A percentile compares a stretch with the other conserved stretches of the same genome.
These are phyloP conservation scores for Fraxinus latifolia DNA, from an alignment of 305 asterid genomes.

Conservation along the genomic window DNA sequence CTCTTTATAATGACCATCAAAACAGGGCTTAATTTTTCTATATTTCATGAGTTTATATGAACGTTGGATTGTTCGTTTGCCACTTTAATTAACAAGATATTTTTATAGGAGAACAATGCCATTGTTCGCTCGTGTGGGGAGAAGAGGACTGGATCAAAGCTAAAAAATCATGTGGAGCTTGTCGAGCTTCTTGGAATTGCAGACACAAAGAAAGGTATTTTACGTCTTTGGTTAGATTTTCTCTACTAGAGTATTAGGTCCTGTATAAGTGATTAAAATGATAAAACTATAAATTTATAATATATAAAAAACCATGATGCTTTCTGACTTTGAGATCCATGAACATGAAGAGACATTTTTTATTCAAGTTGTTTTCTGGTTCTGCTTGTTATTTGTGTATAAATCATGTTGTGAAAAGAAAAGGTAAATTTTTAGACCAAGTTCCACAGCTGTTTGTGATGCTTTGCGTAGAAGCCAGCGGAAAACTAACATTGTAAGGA, in stretches of 20 bases:
- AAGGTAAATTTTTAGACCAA: background rate
- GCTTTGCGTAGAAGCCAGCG: background rate
- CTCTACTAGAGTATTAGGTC: background rate
- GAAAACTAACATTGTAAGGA: background rate
- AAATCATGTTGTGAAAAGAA: background rate
- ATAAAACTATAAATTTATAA: background rate
- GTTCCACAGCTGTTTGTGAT: background rate
- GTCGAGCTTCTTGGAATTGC: slow-evolving; percentile 94
- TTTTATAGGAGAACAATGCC: slow-evolving; percentile 60
- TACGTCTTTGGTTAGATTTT: background rate
- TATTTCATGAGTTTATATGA: background rate
- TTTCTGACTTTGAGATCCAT: background rate
- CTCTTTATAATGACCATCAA: no score
- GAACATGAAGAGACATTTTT: background rate
- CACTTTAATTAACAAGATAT: slow-evolving; percentile 12
- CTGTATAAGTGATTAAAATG: background rate
- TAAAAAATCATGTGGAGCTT: slow-evolving; percentile 89
- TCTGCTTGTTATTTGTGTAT: background rate
- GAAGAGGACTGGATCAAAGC: slow-evolving; percentile 60
- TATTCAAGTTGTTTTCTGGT: background rate
- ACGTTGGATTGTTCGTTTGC: background rate
- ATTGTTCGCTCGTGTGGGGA: slow-evolving; percentile 75
- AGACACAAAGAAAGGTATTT: slow-evolving; percentile 61
- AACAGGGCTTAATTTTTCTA: background rate
- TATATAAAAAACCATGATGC: background rate